Evolutionary conservation across 495 filamentous ascomycete genomes (phyloP).

Genomic region (Astrothelium subdiscretum): DNA sequence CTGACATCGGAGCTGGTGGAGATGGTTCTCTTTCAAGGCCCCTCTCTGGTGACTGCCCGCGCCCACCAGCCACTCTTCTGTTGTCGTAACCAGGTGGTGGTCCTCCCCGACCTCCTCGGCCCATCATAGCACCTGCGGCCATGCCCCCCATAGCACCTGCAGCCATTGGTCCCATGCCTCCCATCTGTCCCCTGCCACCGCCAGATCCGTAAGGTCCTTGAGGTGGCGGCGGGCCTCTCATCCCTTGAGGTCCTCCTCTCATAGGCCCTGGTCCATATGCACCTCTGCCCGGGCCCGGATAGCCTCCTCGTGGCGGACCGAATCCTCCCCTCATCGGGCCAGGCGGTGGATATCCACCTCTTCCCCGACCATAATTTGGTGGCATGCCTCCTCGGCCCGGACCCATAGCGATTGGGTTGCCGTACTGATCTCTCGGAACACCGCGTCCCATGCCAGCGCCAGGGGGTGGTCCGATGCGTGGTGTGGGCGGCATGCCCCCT

Average conservation of each 20-base stretch:
- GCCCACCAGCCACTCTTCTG: neutral
- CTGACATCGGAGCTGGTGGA: neutral
- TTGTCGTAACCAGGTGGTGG: conserved; percentile 38
- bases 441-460: conserved; percentile 4
- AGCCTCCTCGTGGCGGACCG: conserved; percentile 21
- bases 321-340: conserved; percentile 35
- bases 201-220: neutral
- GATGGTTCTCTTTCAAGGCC: neutral
- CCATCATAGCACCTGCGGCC: conserved; percentile 27
- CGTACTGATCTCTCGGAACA: conserved; percentile 50
- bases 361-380: conserved; percentile 33
- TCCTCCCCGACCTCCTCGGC: conserved; percentile 41
- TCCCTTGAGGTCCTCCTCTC: conserved; percentile 13
- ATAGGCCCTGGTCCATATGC: conserved; percentile 16
- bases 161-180: conserved; percentile 26
- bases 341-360: conserved; percentile 27
- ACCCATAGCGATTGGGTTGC: conserved; percentile 45
- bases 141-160: conserved; percentile 20
- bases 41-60: neutral
- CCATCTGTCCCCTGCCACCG: conserved; percentile 22
- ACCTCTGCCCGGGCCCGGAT: conserved; percentile 17
- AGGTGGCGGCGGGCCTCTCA: conserved; percentile 21
- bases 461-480: neutral
- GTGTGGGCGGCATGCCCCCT: neutral
- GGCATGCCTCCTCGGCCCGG: conserved; percentile 26